phyloP scores from a whole-genome alignment of 345 rosid genomes.

The Gossypium anomalum region DNA sequence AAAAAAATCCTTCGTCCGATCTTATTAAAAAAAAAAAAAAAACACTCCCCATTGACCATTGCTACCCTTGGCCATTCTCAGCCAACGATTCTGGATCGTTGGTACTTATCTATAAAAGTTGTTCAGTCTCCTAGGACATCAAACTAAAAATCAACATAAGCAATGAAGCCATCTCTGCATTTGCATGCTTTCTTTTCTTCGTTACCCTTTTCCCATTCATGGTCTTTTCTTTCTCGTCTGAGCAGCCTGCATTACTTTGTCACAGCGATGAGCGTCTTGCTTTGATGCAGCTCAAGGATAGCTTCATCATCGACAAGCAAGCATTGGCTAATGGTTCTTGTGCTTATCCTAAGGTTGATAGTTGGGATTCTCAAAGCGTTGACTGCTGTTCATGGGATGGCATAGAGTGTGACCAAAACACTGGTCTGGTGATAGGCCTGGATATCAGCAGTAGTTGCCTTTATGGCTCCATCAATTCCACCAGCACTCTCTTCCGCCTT shows the following conservation, averaged over 20 bases:
- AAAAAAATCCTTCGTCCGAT: too few species aligned
- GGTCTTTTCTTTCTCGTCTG: neutral
- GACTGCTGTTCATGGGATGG: neutral
- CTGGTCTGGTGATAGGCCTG: neutral
- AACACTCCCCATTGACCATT: too few species aligned
- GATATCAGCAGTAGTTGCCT: neutral
- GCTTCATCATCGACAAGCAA: neutral
- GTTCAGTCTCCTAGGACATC: neutral
- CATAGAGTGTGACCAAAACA: neutral
- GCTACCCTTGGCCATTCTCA: neutral
- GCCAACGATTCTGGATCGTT: neutral
- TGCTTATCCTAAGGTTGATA: neutral
- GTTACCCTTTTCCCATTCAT: neutral
- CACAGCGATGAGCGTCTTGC: neutral
- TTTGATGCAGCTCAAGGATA: neutral
- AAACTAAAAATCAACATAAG: neutral
- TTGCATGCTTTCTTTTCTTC: neutral
- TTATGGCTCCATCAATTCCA: neutral
- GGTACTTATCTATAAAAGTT: neutral
- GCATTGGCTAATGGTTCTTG: neutral
- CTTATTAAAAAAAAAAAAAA: too few species aligned
- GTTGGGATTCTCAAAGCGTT: neutral
- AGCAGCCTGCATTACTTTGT: neutral
- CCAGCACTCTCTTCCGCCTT: constrained; percentile 4
- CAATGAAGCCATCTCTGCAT: neutral